A percentile compares a stretch with the other conserved stretches of the same genome.
These are phyloP conservation scores for Pelargonium cotyledonis DNA, from an alignment of 441 rosid species.

Conservation along the genomic window DNA sequence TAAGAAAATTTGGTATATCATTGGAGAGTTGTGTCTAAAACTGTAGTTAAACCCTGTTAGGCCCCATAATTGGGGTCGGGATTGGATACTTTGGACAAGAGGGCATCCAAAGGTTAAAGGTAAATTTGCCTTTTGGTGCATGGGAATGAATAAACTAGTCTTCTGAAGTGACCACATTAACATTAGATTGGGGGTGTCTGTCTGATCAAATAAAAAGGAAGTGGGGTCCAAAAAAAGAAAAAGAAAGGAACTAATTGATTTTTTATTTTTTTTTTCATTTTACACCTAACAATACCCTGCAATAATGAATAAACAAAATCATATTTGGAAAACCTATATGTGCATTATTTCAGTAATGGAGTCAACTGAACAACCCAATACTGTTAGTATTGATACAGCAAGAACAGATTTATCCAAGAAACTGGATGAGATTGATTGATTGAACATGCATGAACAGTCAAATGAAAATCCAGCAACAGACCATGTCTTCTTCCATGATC, in stretches of 20 bases:
- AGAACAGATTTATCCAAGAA: neutral
- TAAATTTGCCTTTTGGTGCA: conserved; percentile 7
- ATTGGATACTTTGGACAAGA: conserved; percentile 21
- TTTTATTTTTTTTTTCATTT: neutral
- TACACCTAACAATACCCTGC: conserved; percentile 11
- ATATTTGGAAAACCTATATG: neutral
- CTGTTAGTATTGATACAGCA: neutral
- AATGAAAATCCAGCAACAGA: neutral
- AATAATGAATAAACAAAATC: conserved; percentile 11
- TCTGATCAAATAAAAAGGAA: conserved; percentile 19
- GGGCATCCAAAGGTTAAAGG: conserved; percentile 11
- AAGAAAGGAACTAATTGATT: neutral
- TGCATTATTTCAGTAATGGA: neutral
- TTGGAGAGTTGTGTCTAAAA: neutral
- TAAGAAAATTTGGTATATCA: neutral
- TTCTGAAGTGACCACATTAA: conserved; percentile 12
- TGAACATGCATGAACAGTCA: neutral
- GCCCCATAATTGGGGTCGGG: conserved; percentile 17
- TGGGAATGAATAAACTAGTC: conserved; percentile 6
- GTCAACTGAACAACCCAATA: neutral
- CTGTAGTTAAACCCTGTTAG: conserved; percentile 13
- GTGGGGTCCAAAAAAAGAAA: conserved; percentile 10
- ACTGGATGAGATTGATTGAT: neutral
- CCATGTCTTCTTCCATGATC: conserved; percentile 2
- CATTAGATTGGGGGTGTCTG: conserved; percentile 18